Percentiles rank a stretch among this genome's conserved stretches.
These are phyloP conservation scores for Gremmenia infestans DNA, from an alignment of 2,329 filamentous ascomycete genomes.

Conservation along the genomic window DNA sequence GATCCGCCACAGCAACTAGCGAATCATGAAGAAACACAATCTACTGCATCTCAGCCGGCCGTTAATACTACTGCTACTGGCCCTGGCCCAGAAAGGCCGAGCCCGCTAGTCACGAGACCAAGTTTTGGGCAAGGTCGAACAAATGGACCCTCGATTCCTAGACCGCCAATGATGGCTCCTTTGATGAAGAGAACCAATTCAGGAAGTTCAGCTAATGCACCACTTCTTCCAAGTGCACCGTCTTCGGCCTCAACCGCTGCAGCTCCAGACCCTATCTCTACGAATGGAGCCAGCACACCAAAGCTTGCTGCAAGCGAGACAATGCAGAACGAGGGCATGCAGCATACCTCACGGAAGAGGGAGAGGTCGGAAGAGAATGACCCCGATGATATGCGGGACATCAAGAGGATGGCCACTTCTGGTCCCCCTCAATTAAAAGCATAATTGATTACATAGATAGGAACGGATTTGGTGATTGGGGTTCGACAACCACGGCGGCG, in stretches of 20 bases:
- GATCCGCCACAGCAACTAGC: conserved; percentile 11
- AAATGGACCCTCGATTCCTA: conserved; percentile 19
- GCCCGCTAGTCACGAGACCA: conserved; percentile 25
- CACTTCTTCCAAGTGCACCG: conserved; percentile 13
- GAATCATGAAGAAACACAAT: conserved; percentile 20
- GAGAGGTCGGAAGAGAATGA: conserved; percentile 19
- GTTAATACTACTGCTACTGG: conserved; percentile 5
- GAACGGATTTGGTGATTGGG: neutral
- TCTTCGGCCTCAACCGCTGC: conserved; percentile 24
- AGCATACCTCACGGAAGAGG: conserved; percentile 18
- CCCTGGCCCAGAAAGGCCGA: conserved; percentile 11
- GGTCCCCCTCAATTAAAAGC: conserved; percentile 18
- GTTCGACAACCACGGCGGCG: neutral
- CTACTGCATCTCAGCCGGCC: conserved; percentile 13
- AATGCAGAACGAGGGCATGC: conserved; percentile 6
- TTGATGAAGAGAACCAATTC: conserved; percentile 23
- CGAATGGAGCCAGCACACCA: conserved; percentile 7
- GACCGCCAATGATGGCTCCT: conserved; percentile 28
- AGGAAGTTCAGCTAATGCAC: conserved; percentile 17
- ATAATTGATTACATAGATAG: conserved; percentile 5
- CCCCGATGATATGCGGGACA: conserved; percentile 17
- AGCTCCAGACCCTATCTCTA: conserved; percentile 1
- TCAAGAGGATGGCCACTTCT: conserved; percentile 20
- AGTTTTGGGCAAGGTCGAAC: conserved; percentile 24
- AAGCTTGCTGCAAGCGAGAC: conserved; percentile 11